Evolutionary conservation across 2,329 filamentous ascomycete genomes (phyloP), one percentile per base, ranked within the genome.

Genomic region (Xylariaceae sp.): DNA sequence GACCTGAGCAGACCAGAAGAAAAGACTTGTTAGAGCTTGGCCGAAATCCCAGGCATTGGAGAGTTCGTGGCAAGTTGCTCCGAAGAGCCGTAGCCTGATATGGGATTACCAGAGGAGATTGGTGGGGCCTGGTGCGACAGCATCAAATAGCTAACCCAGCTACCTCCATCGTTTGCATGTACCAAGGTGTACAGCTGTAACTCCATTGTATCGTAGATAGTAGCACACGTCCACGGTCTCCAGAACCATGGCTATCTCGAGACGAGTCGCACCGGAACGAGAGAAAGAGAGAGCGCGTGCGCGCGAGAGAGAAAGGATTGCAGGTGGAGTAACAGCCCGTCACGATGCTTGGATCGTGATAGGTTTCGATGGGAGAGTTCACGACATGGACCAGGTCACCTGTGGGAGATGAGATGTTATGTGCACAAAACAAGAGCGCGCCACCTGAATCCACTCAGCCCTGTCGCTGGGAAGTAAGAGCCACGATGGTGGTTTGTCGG

Each of bases 71-170:
- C 71, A 76, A 74, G 69, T 67, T 73, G 70, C 74, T 71, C 77
- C 76, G 76, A 78, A 76, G 72, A 75, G 73, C 76, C 76, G 76
- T 73, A 77, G 75, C 75, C 76, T 77, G 75, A 77, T 77, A 69
- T 74, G 71, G 73, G 71, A 71, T 67, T 72, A 70, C 68, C 67
- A 68, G 64, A 65, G 63, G 65, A 61, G 61, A 61, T 60, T 57
- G 62, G 69, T 69, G 69, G 70, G 68, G 68, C 68, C 57, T 66
- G 61, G 68, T 71, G 66, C 67, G 68, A 71, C 68, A 63, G 68
- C 66, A 70, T 63, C 62, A 61, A 67, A 66, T 64, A n/a, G 11
- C 41, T 45, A 45, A 45, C 13, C 37, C 10, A 64, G 56, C 57
- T 57, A 54, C 39, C 45, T 61, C 51, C 60, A 56, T 65, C 59